Evolutionary conservation across 192 early-diverging fungal genomes (phyloP), one percentile per base, ranked within the genome.

Genomic region (Linnemannia zychae): DNA sequence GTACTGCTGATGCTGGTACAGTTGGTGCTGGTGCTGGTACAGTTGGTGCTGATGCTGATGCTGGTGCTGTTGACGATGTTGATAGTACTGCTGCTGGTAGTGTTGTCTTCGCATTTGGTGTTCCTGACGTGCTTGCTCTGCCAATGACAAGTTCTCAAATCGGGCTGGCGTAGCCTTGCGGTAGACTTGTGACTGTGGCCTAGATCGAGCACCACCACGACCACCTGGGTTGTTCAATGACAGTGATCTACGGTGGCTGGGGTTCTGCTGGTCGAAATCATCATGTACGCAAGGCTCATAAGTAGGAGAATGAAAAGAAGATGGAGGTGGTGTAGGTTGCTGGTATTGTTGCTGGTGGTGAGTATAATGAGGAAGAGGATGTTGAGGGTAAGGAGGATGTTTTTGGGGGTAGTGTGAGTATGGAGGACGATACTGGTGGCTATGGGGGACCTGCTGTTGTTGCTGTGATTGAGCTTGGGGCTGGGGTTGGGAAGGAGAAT

Each of bases 51-150:
- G 81, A 34, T 37, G 66, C 6, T 82, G 63, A 22, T 82, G 81
- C 20, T 84, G 71, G 57, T 31, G 49, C 49, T 74, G 77, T 36
- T 85, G 81, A 34, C 48, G 66, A 15, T 82, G 63, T 33, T 82
- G 81, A 31, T 84, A 66, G 57, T 31, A 63, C 11, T 78, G 77
- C 47, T 79, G 75, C 38, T 85, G 83, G 9, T 73, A 63, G 6
- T 69, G 38, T 24, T 76, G 73, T 24, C 83, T 77, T 57, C 77
- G 77, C 74, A 85, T 66, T 7, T 71, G 74, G 34, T 76, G 70
- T 50, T 85, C 83, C 20, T 85, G 77, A 1, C 83, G 72, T 0
- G 50, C 83, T n/a, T 76, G 72, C 40, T 85, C 83, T 31, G 78
- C 78, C 18, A 73, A 69, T 7, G 82, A 70, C 31, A 78, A 67